phyloP scores from a whole-genome alignment of 441 rosid species.

The Eruca vesicaria region DNA sequence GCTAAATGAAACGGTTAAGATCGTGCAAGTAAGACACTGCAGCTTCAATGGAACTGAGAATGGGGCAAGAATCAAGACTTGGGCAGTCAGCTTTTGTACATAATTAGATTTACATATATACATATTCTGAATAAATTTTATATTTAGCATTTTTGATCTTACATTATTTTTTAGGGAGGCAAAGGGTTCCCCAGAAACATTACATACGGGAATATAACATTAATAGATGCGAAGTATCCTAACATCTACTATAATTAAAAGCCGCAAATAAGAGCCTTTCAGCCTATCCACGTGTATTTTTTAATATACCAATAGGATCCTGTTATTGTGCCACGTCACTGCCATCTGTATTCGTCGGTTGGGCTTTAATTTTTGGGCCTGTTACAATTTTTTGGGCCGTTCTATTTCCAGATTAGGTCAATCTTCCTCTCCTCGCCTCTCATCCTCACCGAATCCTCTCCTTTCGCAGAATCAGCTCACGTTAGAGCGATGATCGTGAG shows the following conservation, averaged over 20 bases:
- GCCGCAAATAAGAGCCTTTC: too few relatives aligned
- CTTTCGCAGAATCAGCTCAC: constrained; percentile 64
- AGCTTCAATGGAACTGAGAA: constrained; percentile 18
- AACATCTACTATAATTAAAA: constrained; percentile 25
- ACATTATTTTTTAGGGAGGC: constrained; percentile 25
- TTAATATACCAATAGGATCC: too few relatives aligned
- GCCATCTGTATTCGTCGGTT: too few relatives aligned
- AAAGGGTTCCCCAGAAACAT: constrained; percentile 24
- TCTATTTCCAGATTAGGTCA: too few relatives aligned
- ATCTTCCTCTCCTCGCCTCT: too few relatives aligned
- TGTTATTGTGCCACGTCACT: too few relatives aligned
- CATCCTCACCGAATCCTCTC: too few relatives aligned
- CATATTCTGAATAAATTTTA: background rate
- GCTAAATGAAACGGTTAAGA: background rate
- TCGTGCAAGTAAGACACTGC: constrained; percentile 21
- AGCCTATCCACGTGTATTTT: too few relatives aligned
- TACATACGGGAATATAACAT: constrained; percentile 19
- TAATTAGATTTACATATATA: too few relatives aligned
- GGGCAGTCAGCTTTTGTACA: constrained; percentile 19
- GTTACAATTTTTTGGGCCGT: too few relatives aligned
- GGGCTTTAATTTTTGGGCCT: too few relatives aligned
- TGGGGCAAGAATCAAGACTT: constrained; percentile 37
- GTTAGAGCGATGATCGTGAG: constrained; percentile 56
- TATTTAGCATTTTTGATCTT: background rate
- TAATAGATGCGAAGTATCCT: constrained; percentile 4